Percentiles rank a stretch among this genome's conserved stretches.
phyloP scores from a whole-genome alignment of 352 stramenopile genomes.

The Phytophthora boehmeriae region DNA sequence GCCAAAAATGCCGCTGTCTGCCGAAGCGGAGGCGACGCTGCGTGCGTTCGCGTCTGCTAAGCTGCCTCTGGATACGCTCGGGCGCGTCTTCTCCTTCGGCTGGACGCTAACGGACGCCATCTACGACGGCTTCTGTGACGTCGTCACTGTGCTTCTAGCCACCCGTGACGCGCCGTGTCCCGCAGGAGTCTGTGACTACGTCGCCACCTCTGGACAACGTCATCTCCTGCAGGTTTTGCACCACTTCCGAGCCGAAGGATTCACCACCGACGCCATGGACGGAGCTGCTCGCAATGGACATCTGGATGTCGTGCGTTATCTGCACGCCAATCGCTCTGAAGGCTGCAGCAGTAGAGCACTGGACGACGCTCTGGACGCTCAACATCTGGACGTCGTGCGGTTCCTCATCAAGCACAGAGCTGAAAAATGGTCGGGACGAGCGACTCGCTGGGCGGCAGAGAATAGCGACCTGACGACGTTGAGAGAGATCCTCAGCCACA shows the following conservation, averaged over 20 bases:
- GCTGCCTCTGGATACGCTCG: slow-evolving; percentile 57
- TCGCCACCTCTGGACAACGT: slow-evolving; percentile 36
- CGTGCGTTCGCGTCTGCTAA: slow-evolving; percentile 17
- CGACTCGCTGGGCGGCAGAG: slow-evolving; percentile 46
- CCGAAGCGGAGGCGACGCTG: slow-evolving; percentile 9
- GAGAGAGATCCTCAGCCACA: slow-evolving; percentile 35
- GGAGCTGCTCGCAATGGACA: slow-evolving; percentile 38
- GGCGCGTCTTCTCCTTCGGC: slow-evolving; percentile 45
- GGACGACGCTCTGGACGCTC: slow-evolving; percentile 38
- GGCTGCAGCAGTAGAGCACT: slow-evolving; percentile 47
- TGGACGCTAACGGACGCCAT: slow-evolving; percentile 50
- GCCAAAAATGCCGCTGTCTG: slow-evolving; percentile 10
- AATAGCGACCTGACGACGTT: slow-evolving; percentile 38
- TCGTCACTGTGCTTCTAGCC: slow-evolving; percentile 42
- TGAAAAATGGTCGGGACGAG: slow-evolving; percentile 48
- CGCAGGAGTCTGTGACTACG: slow-evolving; percentile 40
- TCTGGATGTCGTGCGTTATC: slow-evolving; percentile 51
- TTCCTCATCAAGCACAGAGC: slow-evolving; percentile 53
- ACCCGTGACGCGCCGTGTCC: slow-evolving; percentile 34
- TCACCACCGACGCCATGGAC: slow-evolving; percentile 52
- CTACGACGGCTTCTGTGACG: slow-evolving; percentile 25
- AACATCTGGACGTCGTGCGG: slow-evolving; percentile 40
- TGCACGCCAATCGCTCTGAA: slow-evolving; percentile 52
- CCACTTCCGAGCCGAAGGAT: slow-evolving; percentile 27
- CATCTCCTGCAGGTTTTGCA: slow-evolving; percentile 54